Evolutionary conservation across 768 basidiomycete genomes (phyloP).

Genomic region (Leccinellum albellum): DNA sequence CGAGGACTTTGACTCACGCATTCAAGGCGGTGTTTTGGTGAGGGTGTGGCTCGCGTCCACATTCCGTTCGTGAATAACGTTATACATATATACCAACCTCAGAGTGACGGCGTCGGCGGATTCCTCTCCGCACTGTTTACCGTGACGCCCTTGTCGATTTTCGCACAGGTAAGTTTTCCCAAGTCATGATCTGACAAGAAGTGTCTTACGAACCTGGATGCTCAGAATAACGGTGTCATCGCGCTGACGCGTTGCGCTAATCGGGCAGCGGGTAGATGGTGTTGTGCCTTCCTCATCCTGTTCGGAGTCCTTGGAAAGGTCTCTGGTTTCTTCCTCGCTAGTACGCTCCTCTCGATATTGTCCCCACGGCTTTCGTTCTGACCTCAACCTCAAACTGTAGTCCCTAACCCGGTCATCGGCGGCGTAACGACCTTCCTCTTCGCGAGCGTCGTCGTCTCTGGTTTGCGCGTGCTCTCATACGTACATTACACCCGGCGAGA

Average conservation of each 20-base stretch:
- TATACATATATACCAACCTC: no score
- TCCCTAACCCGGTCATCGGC: conserved; percentile 78
- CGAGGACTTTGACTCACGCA: conserved; percentile 71
- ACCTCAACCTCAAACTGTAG: conserved; percentile 23
- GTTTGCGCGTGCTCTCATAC: conserved; percentile 64
- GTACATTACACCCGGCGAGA: conserved; percentile 59
- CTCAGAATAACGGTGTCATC: conserved; percentile 78
- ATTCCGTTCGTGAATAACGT: neutral
- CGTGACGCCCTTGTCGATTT: conserved; percentile 74
- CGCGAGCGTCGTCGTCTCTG: conserved; percentile 67
- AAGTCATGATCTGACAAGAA: neutral
- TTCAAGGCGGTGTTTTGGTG: conserved; percentile 79
- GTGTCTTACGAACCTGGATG: neutral
- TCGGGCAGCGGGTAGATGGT: conserved; percentile 73
- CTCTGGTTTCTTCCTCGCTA: conserved; percentile 79
- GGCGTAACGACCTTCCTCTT: conserved; percentile 89
- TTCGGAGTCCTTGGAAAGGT: conserved; percentile 81
- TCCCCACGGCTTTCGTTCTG: neutral
- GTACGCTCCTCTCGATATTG: conserved; percentile 30
- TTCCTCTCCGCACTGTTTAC: conserved; percentile 79
- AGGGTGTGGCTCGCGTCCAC: conserved; percentile 6
- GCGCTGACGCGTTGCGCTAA: conserved; percentile 84
- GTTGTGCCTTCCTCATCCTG: conserved; percentile 73
- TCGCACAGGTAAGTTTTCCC: conserved; percentile 49
- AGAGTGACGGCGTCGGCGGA: conserved; percentile 79